Evolutionary conservation across 139 green algal species (phyloP), one percentile per base, ranked within the genome.

Genomic region (Closterium sp.): DNA sequence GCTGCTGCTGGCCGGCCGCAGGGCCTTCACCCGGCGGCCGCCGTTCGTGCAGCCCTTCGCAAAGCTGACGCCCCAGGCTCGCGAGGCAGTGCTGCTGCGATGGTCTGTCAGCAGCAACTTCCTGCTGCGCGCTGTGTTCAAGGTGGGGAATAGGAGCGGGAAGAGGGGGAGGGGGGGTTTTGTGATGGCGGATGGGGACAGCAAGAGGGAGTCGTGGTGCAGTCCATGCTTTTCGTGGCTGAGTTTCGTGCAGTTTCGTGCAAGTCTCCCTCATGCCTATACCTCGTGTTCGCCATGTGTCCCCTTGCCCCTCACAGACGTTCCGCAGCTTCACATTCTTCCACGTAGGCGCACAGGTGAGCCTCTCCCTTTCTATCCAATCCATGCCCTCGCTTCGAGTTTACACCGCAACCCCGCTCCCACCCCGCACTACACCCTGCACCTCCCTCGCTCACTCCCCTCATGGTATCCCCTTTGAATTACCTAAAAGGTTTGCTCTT

Each of bases 91-190:
- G 32, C 90, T 92, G 24, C 73, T 79, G 31, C 10, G 28, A 9
- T 92, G 90, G 90, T 70, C 90, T 5, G 24, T 31, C 31, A 92
- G 90, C 70, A 31, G n/a, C 73, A 31, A 73, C 11, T 29, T 70
- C n/a, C 22, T 29, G n/a, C 42, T 91, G 10, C 90, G 90, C 22
- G 29, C 90, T 3, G 10, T 90, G 19, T 92, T 92, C 85, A 89
- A 95, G 91, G 94, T 91, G 0, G 90, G 93, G 38, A 94, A 93
- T 45, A 91, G 90, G 5, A 38, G 94, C 7, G 91, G 93, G 87
- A 31, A 21, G 1, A 9, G 27, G 9, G 79, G 6, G 79, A 10
- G 79, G 34, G 9, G 34, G 34, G 34, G 34, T 4, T 42, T 42
- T 4, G 34, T 6, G 34, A 42, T 10, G 34, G 34, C 34, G 34